These are phyloP conservation scores for Pulveroboletus frians DNA, from an alignment of 768 basidiomycete genomes.

Conservation along the genomic window DNA sequence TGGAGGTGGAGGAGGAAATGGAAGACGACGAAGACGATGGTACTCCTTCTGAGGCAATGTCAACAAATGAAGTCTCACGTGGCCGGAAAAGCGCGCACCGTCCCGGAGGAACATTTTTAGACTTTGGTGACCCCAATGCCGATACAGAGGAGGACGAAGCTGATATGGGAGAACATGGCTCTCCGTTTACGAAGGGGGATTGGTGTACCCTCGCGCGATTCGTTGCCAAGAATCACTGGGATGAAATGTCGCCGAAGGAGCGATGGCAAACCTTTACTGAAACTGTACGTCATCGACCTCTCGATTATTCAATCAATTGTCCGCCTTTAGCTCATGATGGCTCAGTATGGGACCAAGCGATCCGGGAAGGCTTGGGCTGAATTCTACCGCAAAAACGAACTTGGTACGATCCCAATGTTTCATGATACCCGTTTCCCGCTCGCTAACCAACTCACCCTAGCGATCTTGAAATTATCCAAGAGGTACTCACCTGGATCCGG, in stretches of 20 bases:
- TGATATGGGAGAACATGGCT: conserved; percentile 50
- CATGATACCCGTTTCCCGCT: neutral
- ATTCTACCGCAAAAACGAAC: conserved; percentile 50
- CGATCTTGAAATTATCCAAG: conserved; percentile 23
- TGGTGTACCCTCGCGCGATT: conserved; percentile 55
- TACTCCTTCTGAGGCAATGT: conserved; percentile 20
- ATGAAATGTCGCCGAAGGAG: conserved; percentile 36
- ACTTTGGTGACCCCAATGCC: conserved; percentile 15
- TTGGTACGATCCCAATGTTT: conserved; percentile 34
- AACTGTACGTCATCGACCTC: conserved; percentile 35
- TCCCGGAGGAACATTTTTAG: conserved; percentile 18
- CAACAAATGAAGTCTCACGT: conserved; percentile 14
- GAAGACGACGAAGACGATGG: conserved; percentile 18
- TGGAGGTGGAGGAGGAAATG: conserved; percentile 25
- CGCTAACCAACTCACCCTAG: conserved; percentile 13
- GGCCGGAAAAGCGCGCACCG: conserved; percentile 16
- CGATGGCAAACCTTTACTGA: conserved; percentile 53
- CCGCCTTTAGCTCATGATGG: conserved; percentile 1
- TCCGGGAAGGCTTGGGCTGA: conserved; percentile 57
- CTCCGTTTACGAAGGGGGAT: conserved; percentile 56
- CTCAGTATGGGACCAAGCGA: conserved; percentile 45
- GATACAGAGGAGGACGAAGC: conserved; percentile 27
- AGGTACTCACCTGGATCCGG: conserved; percentile 18
- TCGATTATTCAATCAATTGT: neutral
- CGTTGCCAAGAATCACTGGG: conserved; percentile 48